Evolutionary conservation across 106 monocot genomes (phyloP).

Genomic region (Ottelia alismoides): DNA sequence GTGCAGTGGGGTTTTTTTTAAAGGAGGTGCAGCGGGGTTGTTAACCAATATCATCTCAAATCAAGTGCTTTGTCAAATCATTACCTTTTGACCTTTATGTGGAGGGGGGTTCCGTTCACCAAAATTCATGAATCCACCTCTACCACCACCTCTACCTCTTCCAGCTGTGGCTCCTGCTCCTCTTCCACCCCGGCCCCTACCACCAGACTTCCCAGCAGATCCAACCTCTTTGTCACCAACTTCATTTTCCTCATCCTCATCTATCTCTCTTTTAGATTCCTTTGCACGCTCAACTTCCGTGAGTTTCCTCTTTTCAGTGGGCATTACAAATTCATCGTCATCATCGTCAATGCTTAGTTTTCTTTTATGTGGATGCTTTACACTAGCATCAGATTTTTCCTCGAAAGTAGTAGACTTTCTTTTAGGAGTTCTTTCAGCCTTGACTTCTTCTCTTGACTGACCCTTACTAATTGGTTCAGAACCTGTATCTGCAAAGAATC

Average conservation of each 20-base stretch:
- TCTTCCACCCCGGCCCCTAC: conserved; percentile 66
- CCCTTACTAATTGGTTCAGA: conserved; percentile 12
- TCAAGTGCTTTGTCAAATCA: too few relatives aligned
- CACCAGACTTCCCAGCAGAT: conserved; percentile 34
- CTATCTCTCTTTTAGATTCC: background rate
- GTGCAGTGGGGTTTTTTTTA: too few relatives aligned
- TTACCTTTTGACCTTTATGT: conserved; percentile 97
- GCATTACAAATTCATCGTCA: conserved; percentile 1
- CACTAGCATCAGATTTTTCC: conserved; percentile 17
- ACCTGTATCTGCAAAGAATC: conserved; percentile 44
- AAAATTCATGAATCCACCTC: conserved; percentile 85
- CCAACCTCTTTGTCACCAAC: conserved; percentile 16
- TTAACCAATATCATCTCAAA: too few relatives aligned
- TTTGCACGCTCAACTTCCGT: background rate
- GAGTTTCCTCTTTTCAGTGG: background rate
- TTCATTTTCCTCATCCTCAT: conserved; percentile 25
- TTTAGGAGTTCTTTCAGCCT: conserved; percentile 25
- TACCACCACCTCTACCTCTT: conserved; percentile 80
- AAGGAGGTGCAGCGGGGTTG: too few relatives aligned
- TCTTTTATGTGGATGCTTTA: conserved; percentile 8
- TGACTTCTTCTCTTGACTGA: conserved; percentile 19
- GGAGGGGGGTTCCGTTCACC: conserved; percentile 94
- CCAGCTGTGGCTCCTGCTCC: conserved; percentile 46
- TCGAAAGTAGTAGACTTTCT: conserved; percentile 27
- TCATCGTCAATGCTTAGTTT: background rate